A percentile compares a stretch with the other conserved stretches of the same genome.
These are phyloP conservation scores for Pterocarpus macrocarpus DNA, from an alignment of 306 rosid genomes.

Conservation along the genomic window DNA sequence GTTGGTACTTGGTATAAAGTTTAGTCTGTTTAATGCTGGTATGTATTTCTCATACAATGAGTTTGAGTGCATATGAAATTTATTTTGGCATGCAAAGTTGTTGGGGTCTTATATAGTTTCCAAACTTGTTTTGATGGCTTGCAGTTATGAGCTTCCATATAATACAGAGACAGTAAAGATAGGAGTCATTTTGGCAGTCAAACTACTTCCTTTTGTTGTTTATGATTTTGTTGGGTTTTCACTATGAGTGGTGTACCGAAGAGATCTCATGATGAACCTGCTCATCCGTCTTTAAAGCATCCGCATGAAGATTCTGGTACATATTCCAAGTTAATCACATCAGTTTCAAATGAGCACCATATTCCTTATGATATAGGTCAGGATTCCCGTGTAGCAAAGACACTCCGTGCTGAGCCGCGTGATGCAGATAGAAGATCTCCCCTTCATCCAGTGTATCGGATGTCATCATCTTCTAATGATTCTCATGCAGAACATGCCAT, in stretches of 20 bases:
- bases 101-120: constrained; percentile 31
- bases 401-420: constrained; percentile 74
- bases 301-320: constrained; percentile 73
- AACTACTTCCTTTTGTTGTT: constrained; percentile 40
- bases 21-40: constrained; percentile 12
- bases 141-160: constrained; percentile 33
- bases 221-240: constrained; percentile 44
- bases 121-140: constrained; percentile 40
- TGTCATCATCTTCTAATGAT: constrained; percentile 71
- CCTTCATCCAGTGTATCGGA: constrained; percentile 65
- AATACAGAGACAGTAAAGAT: constrained; percentile 7
- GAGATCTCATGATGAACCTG: constrained; percentile 80
- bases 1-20: neutral
- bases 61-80: constrained; percentile 10
- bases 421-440: constrained; percentile 88
- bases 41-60: neutral
- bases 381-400: constrained; percentile 66
- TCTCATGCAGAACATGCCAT: constrained; percentile 62
- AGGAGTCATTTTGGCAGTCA: constrained; percentile 40
- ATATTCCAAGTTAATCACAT: constrained; percentile 64
- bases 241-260: constrained; percentile 82
- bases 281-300: constrained; percentile 73
- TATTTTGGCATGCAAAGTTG: constrained; percentile 19
- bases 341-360: constrained; percentile 69
- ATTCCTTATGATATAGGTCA: constrained; percentile 71